Evolutionary conservation across 2,329 filamentous ascomycete genomes (phyloP), one percentile per base, ranked within the genome.

Genomic region (Arthrobotrys conoides): DNA sequence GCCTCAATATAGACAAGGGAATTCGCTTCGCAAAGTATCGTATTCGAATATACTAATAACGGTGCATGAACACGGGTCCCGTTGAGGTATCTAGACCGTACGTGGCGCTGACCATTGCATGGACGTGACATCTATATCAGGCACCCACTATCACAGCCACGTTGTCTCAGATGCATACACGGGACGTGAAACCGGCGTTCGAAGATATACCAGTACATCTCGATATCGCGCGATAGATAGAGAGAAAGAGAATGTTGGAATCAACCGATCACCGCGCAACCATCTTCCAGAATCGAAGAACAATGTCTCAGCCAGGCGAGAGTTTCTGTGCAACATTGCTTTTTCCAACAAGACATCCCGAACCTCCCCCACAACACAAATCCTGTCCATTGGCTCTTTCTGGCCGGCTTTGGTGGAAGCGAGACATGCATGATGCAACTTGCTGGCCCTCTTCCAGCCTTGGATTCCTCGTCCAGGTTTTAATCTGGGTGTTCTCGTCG

Each of bases 341-440:
- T 72, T 46, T 72, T 71, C 49, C 22, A 46, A 24, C 63, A 61
- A 73, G 70, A 73, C 70, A 73, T 41, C 36, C 27, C 20, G 36
- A 53, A 73, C 70, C 61, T 73, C 70, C 51, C 51, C 61, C 70
- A 67, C 70, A 73, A 73, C 70, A 67, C 70, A 67, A 57, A 51
- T 22, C 18, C 57, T 14, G 8, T 20, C 64, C 36, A 67, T 73
- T 67, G 49, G 61, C 61, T 51, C 33, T 66, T 53, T 55, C 24
- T 61, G 71, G 71, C 49, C 27, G 30, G 64, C 66, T 73, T 73
- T 73, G 57, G 61, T 61, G 71, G 71, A 64, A 69, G 64, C 71
- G 71, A 75, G 71, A 75, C 71, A 75, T 75, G 53, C 71, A 75
- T 67, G 53, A 63, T 68, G 71, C 71, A 69, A 63, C 64, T 59